Base-by-base conservation (phyloP, 2,329 filamentous ascomycete species). In the Aspergillus luchuensis region DNA sequence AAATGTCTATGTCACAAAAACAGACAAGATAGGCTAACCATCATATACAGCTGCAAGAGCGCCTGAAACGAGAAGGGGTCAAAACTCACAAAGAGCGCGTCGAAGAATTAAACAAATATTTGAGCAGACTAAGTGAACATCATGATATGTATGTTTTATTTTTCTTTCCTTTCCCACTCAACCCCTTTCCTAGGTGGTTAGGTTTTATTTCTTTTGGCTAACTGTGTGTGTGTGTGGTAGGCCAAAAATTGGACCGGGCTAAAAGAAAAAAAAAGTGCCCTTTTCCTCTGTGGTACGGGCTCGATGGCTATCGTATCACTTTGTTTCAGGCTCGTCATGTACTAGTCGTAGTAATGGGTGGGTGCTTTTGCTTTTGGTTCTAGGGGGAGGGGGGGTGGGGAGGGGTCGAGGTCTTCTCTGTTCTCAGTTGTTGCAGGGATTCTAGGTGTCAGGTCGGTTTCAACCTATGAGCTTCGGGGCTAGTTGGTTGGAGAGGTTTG, bases 61-160 rank as follows among this genome's bases (percentile, higher is more conserved):
- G 92, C 63, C 80, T 96, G 48, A 88, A 90, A 72, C 87, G 89
- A 13, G 93, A 97, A 74, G 89, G 96, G 15, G 86, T 94, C 67
- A 98, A 97, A 82, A 96, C 93, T 30, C 95, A 99, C 78, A 98
- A 98, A 76, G 91, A 99, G 80, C 88, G 92, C 10, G 94, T 99
- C 47, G 93, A 98, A 76, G 92, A 97, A 75, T 81, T 98, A 69
- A 99, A 99, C 75, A 91, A 91, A 65, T 97, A 98, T 75, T 81
- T 99, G 38, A 95, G 91, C 66, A 90, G 89, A 66, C 79, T 99
- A 71, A 97, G 91, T 78, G 95, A 99, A 79, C 95, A 99, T 79
- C 94, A 99, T 77, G 95, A 99, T 75, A 99, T 99, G 93, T 84
- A 78, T 68, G 80, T 54, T 30, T 54, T 7, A 38, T 45, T 33